These are phyloP conservation scores for Gloeopeniophorella convolvens DNA, from an alignment of 768 basidiomycete genomes.

Conservation along the genomic window DNA sequence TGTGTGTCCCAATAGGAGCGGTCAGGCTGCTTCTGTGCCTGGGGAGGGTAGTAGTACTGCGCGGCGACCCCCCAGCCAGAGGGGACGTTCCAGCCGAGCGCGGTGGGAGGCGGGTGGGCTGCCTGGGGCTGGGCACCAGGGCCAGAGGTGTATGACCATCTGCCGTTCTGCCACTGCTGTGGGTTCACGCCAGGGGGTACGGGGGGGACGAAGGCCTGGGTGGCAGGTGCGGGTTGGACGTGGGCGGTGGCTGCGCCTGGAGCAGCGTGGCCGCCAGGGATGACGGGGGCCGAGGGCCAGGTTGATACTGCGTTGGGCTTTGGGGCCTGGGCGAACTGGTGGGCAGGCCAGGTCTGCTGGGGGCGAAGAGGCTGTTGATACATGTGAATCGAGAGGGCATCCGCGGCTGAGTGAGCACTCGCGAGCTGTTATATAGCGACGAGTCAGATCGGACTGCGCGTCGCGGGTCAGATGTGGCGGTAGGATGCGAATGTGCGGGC, in stretches of 20 bases:
- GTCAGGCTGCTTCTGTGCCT: slow-evolving; percentile 53
- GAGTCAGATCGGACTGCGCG: slow-evolving; percentile 4
- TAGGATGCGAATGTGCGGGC: no score
- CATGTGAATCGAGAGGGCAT: slow-evolving; percentile 18
- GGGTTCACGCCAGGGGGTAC: slow-evolving; percentile 20
- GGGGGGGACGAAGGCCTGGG: slow-evolving; percentile 15
- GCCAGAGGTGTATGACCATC: slow-evolving; percentile 17
- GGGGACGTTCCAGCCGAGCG: slow-evolving; percentile 18
- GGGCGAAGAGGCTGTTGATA: slow-evolving; percentile 11
- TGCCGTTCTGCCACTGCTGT: slow-evolving; percentile 20
- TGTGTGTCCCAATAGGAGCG: slow-evolving; percentile 57
- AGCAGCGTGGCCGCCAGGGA: neutral
- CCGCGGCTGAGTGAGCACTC: slow-evolving; percentile 1
- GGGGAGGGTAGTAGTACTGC: slow-evolving; percentile 50
- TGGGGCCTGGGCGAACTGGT: slow-evolving; percentile 11
- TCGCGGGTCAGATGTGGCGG: no score
- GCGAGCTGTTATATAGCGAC: neutral
- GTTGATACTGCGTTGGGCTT: slow-evolving; percentile 6
- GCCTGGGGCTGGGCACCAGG: slow-evolving; percentile 1
- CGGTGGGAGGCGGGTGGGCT: slow-evolving; percentile 10
- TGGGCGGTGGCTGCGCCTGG: neutral
- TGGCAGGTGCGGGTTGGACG: neutral
- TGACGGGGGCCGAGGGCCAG: slow-evolving; percentile 18
- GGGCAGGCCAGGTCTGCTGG: slow-evolving; percentile 13
- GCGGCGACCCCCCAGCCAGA: slow-evolving; percentile 18